phyloP scores from a whole-genome alignment of 73 alveolate species.

The Urostyla sp. region DNA sequence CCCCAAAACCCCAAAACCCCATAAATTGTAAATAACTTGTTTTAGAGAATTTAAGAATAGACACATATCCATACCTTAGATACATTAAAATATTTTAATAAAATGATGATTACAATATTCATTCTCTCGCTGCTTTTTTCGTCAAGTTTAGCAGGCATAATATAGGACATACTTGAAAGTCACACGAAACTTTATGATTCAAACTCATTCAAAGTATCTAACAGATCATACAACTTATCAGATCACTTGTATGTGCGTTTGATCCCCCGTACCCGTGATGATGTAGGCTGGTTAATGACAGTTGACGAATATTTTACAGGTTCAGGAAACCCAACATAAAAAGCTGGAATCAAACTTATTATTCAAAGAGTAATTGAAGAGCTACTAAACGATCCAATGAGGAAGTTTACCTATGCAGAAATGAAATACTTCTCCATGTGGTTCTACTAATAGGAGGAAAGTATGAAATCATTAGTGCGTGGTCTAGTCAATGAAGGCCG shows the following conservation, averaged over 20 bases:
- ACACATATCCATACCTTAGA: too few relatives aligned
- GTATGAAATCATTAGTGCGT: conserved; percentile 47
- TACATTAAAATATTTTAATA: too few relatives aligned
- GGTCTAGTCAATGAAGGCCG: conserved; percentile 75
- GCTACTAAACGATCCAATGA: conserved; percentile 66
- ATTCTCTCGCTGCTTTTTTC: too few relatives aligned
- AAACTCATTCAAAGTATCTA: too few relatives aligned
- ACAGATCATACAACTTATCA: too few relatives aligned
- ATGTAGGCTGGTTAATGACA: conserved; percentile 64
- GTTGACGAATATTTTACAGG: conserved; percentile 43
- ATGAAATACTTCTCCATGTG: conserved; percentile 87
- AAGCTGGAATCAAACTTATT: conserved; percentile 68
- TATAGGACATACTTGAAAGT: too few relatives aligned
- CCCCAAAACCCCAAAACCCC: too few relatives aligned
- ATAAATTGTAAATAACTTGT: too few relatives aligned
- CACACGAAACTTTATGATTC: too few relatives aligned
- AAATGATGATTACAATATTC: too few relatives aligned
- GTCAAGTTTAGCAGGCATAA: too few relatives aligned
- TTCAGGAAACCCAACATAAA: conserved; percentile 61
- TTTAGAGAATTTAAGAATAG: too few relatives aligned
- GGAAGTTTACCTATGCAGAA: conserved; percentile 91
- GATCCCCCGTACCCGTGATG: conserved; percentile 58
- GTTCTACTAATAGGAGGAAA: conserved; percentile 83
- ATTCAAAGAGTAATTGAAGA: conserved; percentile 61
- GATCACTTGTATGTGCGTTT: conserved; percentile 78